Evolutionary conservation across 805 yeast genomes (phyloP).

Genomic region (Blastobotrys terrestris): DNA sequence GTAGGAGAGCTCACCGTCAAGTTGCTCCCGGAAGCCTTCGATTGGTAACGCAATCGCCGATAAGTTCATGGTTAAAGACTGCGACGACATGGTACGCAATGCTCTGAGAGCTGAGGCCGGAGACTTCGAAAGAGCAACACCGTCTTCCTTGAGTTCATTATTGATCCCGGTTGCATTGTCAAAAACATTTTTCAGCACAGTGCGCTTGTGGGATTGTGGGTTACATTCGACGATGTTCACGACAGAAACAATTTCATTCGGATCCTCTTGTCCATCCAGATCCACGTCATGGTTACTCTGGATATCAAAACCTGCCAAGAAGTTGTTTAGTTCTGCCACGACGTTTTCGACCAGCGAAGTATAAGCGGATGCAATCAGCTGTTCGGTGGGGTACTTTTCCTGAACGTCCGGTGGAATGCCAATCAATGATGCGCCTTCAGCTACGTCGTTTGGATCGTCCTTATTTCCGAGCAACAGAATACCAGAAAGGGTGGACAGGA

Average conservation of each 20-base stretch:
- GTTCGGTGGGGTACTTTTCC: conserved; percentile 23
- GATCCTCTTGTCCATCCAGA: conserved; percentile 20
- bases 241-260: conserved; percentile 29
- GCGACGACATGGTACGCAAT: conserved; percentile 8
- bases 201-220: conserved; percentile 19
- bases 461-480: conserved; percentile 34
- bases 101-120: conserved; percentile 17
- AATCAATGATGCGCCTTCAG: conserved; percentile 37
- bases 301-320: conserved; percentile 27
- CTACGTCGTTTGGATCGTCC: conserved; percentile 26
- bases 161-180: conserved; percentile 33
- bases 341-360: conserved; percentile 29
- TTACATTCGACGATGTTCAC: conserved; percentile 33
- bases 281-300: conserved; percentile 8
- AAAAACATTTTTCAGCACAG: conserved; percentile 30
- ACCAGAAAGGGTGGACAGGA: conserved; percentile 34
- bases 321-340: conserved; percentile 31
- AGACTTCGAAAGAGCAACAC: conserved; percentile 24
- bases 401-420: conserved; percentile 31
- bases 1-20: conserved; percentile 26
- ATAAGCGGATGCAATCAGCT: conserved; percentile 32
- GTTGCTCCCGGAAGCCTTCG: conserved; percentile 18
- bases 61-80: background rate
- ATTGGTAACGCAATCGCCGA: conserved; percentile 9
- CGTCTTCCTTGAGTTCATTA: conserved; percentile 34